Conservation (phyloP, 2,329 filamentous ascomycete species). For the Aspergillus brasiliensis region DNA sequence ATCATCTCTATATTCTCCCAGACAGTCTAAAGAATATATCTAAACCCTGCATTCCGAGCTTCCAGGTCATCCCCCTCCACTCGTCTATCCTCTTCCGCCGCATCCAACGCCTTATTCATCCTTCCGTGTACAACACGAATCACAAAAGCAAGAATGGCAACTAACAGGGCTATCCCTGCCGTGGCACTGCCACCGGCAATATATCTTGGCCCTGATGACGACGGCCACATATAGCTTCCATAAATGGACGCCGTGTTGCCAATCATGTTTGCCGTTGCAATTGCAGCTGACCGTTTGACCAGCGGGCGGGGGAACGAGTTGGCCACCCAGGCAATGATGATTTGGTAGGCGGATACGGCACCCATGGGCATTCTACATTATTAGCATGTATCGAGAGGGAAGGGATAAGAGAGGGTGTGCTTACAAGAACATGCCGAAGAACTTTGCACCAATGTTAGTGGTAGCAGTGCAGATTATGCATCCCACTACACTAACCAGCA, state of each 20-base stretch:
- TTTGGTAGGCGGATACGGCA: slow-evolving; percentile 47
- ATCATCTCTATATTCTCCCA: background rate
- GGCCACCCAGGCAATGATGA: slow-evolving; percentile 50
- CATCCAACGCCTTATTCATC: slow-evolving; percentile 39
- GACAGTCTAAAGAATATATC: slow-evolving; percentile 24
- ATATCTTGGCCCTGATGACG: slow-evolving; percentile 40
- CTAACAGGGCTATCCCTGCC: slow-evolving; percentile 37
- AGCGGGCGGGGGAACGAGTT: slow-evolving; percentile 46
- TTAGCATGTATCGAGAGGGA: background rate
- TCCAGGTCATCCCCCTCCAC: background rate
- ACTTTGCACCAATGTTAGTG: slow-evolving; percentile 54
- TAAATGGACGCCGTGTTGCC: slow-evolving; percentile 47
- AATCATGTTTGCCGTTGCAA: slow-evolving; percentile 47
- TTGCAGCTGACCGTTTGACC: slow-evolving; percentile 48
- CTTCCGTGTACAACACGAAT: slow-evolving; percentile 35
- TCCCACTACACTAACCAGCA: slow-evolving; percentile 55
- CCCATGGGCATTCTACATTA: slow-evolving; percentile 54
- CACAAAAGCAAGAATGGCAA: slow-evolving; percentile 37
- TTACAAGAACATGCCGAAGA: slow-evolving; percentile 63
- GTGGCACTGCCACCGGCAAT: slow-evolving; percentile 40
- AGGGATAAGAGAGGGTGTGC: slow-evolving; percentile 10
- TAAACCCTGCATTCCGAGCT: slow-evolving; percentile 15
- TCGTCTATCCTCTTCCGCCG: slow-evolving; percentile 21
- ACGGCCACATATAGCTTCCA: slow-evolving; percentile 41
- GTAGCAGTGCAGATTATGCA: slow-evolving; percentile 60